phyloP scores from a whole-genome alignment of 805 yeast genomes.

The Lipomyces sp. region DNA sequence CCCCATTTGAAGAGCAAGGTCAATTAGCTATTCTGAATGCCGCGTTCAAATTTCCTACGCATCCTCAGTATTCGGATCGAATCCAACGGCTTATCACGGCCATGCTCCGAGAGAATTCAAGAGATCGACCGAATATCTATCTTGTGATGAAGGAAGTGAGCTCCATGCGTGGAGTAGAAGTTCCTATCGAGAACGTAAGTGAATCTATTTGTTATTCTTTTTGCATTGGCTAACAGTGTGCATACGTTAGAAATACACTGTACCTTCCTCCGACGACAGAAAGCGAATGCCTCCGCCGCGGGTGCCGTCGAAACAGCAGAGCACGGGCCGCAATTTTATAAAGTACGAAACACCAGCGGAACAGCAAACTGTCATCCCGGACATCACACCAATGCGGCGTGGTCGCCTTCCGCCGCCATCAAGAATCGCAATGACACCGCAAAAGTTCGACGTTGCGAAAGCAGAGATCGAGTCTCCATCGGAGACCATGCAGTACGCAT shows the following conservation, averaged over 20 bases:
- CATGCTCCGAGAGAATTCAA: slow-evolving; percentile 79
- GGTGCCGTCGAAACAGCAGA: background rate
- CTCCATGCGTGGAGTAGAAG: slow-evolving; percentile 53
- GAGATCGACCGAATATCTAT: slow-evolving; percentile 78
- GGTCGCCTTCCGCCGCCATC: slow-evolving; percentile 26
- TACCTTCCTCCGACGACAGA: background rate
- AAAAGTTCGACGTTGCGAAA: too few relatives aligned
- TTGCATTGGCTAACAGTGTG: background rate
- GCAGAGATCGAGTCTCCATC: slow-evolving; percentile 12
- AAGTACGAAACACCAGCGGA: slow-evolving; percentile 7
- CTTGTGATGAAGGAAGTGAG: slow-evolving; percentile 69
- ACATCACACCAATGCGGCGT: slow-evolving; percentile 28
- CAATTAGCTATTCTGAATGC: slow-evolving; percentile 86
- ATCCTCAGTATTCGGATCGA: slow-evolving; percentile 66
- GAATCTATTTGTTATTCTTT: background rate
- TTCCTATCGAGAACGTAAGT: slow-evolving; percentile 42
- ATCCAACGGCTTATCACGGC: slow-evolving; percentile 72
- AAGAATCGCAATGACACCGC: background rate
- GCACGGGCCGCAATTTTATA: slow-evolving; percentile 4
- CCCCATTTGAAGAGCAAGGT: slow-evolving; percentile 85
- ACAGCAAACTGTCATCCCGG: slow-evolving; percentile 11
- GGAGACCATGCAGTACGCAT: slow-evolving; percentile 10
- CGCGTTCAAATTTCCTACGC: slow-evolving; percentile 67
- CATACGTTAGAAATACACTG: slow-evolving; percentile 9
- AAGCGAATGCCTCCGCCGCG: slow-evolving; percentile 22